Conservation (phyloP, 768 basidiomycete species). For the Guyanaporus albipodus region DNA sequence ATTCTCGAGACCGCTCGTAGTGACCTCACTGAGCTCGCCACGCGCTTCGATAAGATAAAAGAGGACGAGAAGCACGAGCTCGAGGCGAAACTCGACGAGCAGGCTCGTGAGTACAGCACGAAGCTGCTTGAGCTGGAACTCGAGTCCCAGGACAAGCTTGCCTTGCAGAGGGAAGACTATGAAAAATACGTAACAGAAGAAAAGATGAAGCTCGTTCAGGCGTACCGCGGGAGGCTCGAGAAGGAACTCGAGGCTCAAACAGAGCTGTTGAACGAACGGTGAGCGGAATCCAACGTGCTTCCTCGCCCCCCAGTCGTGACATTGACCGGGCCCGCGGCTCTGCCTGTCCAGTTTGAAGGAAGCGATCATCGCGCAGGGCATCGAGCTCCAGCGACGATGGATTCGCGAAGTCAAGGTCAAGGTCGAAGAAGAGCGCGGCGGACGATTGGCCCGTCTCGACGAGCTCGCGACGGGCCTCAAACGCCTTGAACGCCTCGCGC, state of each 20-base stretch:
- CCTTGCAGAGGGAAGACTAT: slow-evolving; percentile 83
- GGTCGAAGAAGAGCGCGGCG: slow-evolving; percentile 95
- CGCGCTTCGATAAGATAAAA: slow-evolving; percentile 73
- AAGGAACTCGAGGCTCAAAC: slow-evolving; percentile 83
- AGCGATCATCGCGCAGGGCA: slow-evolving; percentile 93
- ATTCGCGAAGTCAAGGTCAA: slow-evolving; percentile 93
- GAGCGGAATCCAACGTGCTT: slow-evolving; percentile 15
- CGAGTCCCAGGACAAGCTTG: slow-evolving; percentile 80
- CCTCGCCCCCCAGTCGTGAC: background rate
- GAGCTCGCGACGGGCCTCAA: slow-evolving; percentile 88
- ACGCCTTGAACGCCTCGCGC: slow-evolving; percentile 83
- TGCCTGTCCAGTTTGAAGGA: slow-evolving; percentile 68
- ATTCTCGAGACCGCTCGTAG: slow-evolving; percentile 77
- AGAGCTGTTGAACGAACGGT: slow-evolving; percentile 94
- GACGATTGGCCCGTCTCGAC: slow-evolving; percentile 90
- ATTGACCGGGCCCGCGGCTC: background rate
- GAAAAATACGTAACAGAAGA: slow-evolving; percentile 79
- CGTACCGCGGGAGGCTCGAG: slow-evolving; percentile 84
- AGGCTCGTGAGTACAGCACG: slow-evolving; percentile 76
- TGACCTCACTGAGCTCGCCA: slow-evolving; percentile 75
- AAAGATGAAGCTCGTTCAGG: slow-evolving; percentile 61
- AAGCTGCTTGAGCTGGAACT: slow-evolving; percentile 81
- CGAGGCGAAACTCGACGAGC: slow-evolving; percentile 68
- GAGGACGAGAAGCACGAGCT: slow-evolving; percentile 73
- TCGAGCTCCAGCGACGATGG: slow-evolving; percentile 96